phyloP scores from a whole-genome alignment of 1,284 basidiomycete genomes.

The Phlebopus sp. region DNA sequence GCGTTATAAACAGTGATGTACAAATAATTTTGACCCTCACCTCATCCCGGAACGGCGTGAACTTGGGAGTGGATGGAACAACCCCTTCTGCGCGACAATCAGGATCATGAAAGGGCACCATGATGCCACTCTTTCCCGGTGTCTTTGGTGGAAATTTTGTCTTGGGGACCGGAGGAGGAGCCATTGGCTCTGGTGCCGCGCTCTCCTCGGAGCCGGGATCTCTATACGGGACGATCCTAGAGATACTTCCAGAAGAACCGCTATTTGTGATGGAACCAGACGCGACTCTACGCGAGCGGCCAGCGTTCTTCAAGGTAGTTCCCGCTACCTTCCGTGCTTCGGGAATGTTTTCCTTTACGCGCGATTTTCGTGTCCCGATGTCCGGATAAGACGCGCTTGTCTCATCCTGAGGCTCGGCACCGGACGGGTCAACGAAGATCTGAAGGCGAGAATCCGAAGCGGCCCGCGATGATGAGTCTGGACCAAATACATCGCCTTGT shows the following conservation, averaged over 20 bases:
- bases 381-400: constrained; percentile 59
- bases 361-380: constrained; percentile 67
- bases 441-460: constrained; percentile 56
- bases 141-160: constrained; percentile 30
- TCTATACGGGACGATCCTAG: constrained; percentile 55
- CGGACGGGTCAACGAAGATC: constrained; percentile 68
- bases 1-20: constrained; percentile 9
- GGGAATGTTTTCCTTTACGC: constrained; percentile 72
- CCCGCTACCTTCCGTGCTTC: constrained; percentile 66
- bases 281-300: constrained; percentile 49
- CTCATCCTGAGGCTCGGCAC: constrained; percentile 43
- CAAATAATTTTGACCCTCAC: constrained; percentile 35
- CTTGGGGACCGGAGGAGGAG: constrained; percentile 34
- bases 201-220: constrained; percentile 40
- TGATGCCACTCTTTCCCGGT: constrained; percentile 25
- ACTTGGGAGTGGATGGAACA: constrained; percentile 49
- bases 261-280: constrained; percentile 38
- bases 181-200: constrained; percentile 15
- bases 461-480: constrained; percentile 22
- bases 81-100: constrained; percentile 17
- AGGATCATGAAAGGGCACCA: constrained; percentile 41
- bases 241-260: constrained; percentile 16
- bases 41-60: constrained; percentile 68
- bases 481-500: constrained; percentile 23
- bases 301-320: constrained; percentile 59